Base-by-base conservation (phyloP, 1,139 yeast genomes). In the Geotrichum aggregatum region DNA sequence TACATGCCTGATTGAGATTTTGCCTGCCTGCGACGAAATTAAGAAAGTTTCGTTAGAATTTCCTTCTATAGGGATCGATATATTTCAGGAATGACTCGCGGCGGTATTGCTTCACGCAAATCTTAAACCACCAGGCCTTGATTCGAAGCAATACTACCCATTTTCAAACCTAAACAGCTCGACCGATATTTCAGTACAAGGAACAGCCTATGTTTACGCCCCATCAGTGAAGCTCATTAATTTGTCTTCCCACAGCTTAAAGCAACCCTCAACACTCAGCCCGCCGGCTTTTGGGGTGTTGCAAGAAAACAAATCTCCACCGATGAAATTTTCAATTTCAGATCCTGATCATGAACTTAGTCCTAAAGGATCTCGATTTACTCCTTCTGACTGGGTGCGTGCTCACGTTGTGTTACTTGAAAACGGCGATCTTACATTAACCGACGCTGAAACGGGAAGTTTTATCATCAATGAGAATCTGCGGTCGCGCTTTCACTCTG, bases 381-480 rank as follows among this genome's bases (percentile, higher is more conserved):
- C 43, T 19, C 42, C 49, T 28, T 84, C 81, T 59, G 81, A 81
- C 2, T 87, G 96, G 96, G 84, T 83, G 61, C 78, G 76, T 49
- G 82, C 87, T 1, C 82, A 83, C 79, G 95, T 92, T 0, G 83
- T 82, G 10, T 66, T 87, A 49, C 80, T 79, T 59, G 77, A 84
- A 2, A 75, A 80, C 60, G 96, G 96, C 4, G 64, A 73, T 7
- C 71, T 88, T 52, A 81, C 84, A 60, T 66, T 87, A 43, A 70
- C 84, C 35, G 71, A 80, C 38, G 89, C 84, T 62, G 72, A 76
- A 49, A 89, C 85, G 65, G 89, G 92, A 0, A 73, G 83, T 1
- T 61, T 80, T n/a, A 67, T 86, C 1, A 84, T 82, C 63, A 73
- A 84, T 0, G 68, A 87, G 13, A 83, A 87, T 63, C 69, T 87